Evolutionary conservation across 257 asterid species (phyloP).

Genomic region (Ophiorrhiza pumila): DNA sequence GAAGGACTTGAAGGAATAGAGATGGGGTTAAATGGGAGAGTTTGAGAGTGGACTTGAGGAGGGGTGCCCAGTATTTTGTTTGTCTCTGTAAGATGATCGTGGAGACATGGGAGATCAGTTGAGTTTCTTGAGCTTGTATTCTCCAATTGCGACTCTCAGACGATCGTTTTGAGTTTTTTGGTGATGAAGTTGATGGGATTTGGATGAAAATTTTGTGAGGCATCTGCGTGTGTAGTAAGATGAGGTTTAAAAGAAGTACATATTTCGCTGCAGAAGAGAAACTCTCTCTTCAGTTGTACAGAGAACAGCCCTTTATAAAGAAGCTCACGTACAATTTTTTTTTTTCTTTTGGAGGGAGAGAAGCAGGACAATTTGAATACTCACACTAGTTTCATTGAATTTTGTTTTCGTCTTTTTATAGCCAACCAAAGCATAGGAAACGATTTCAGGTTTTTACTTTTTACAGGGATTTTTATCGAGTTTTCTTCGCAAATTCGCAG

Average conservation of each 20-base stretch:
- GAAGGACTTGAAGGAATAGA: conserved; percentile 57
- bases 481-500: too few relatives aligned
- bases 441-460: too few relatives aligned
- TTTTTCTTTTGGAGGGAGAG: too few relatives aligned
- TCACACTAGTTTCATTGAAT: too few relatives aligned
- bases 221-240: conserved; percentile 20
- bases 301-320: too few relatives aligned
- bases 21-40: conserved; percentile 38
- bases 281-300: neutral
- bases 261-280: conserved; percentile 1
- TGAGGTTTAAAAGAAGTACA: neutral
- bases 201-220: conserved; percentile 8
- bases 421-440: too few relatives aligned
- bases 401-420: too few relatives aligned
- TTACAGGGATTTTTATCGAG: too few relatives aligned
- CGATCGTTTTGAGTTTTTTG: conserved; percentile 15
- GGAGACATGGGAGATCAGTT: conserved; percentile 55
- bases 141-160: conserved; percentile 50
- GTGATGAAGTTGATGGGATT: conserved; percentile 24
- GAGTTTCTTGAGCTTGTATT: conserved; percentile 44
- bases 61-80: conserved; percentile 59
- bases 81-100: conserved; percentile 63
- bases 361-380: too few relatives aligned
- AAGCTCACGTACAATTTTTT: too few relatives aligned
- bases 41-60: conserved; percentile 39